These are phyloP conservation scores for Myxozyma melibiosi DNA, from an alignment of 805 yeast species.

Conservation along the genomic window DNA sequence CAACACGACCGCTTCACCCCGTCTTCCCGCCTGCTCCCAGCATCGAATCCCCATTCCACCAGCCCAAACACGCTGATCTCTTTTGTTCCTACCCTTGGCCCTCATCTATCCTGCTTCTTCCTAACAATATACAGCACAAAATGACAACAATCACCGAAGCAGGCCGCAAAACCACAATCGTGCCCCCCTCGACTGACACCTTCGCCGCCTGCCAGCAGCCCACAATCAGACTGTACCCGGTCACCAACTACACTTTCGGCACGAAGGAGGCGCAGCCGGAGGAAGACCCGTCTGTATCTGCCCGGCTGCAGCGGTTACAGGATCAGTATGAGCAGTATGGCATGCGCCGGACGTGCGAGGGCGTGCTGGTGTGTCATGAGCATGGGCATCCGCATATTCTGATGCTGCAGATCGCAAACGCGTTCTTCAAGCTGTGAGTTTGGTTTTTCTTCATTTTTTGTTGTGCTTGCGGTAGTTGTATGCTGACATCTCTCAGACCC, in stretches of 20 bases:
- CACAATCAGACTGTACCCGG: conserved; percentile 40
- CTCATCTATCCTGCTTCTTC: not conserved
- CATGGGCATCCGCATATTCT: conserved; percentile 42
- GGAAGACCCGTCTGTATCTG: conserved; percentile 39
- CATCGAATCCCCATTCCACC: no score
- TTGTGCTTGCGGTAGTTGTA: not conserved
- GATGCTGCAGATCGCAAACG: conserved; percentile 40
- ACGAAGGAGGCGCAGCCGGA: conserved; percentile 41
- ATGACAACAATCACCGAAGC: conserved; percentile 34
- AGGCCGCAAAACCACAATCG: conserved; percentile 33
- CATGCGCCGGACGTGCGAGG: conserved; percentile 42
- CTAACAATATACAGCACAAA: not conserved
- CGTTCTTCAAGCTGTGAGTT: conserved; percentile 40
- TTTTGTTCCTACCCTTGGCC: no score
- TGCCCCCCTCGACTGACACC: conserved; percentile 33
- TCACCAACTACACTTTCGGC: conserved; percentile 41
- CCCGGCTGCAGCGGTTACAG: conserved; percentile 38
- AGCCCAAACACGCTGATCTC: no score
- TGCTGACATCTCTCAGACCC: conserved; percentile 24
- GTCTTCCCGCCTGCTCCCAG: no score
- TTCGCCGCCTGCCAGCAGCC: conserved; percentile 35
- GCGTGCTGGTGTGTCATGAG: conserved; percentile 40
- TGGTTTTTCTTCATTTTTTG: not conserved
- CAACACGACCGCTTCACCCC: no score
- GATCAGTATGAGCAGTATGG: conserved; percentile 39